Base-by-base conservation (phyloP, 495 filamentous ascomycete genomes). In the Neurospora sp. region DNA sequence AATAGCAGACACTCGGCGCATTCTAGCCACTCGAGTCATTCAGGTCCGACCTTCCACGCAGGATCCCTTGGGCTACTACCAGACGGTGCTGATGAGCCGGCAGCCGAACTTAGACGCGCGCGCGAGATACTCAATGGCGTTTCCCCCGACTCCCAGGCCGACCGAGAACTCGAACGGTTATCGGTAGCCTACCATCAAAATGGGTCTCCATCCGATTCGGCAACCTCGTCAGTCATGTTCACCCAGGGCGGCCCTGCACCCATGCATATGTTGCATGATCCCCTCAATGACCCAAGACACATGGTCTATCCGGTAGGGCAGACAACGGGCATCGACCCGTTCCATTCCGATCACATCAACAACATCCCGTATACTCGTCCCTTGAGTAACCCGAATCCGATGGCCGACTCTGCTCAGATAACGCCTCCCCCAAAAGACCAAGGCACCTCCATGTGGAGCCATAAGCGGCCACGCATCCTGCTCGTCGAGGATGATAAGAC, bases 401-500 rank as follows among this genome's bases (percentile, higher is more conserved):
- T 78, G 70, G 61, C 78, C 2, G 80, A 82, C 8, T 75, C 76
- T 3, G 46, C 74, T 6, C 77, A 79, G 46, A 75, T 77, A 11
- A 72, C 77, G 20, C 74, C 77, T 8, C 75, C 79, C 37, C 70
- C 75, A 27, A 81, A 80, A 68, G 81, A 83, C 31, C 78, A 80
- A 39, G 70, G 71, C 5, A 76, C 77, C 20, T 82, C 83, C 16
- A 68, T 69, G 81, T 98, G 94, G 94, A 83, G 85, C n/a, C 82
- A 90, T 22, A 89, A 91, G 74, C 90, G 91, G 74, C 96, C 96
- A 0, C 88, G 91, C 70, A 94, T 99, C 73, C 84, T 99, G 72
- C 87, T 99, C 59, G 96, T 99, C 41, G 96, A 99, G 80, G 96
- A 99, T 79, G 96, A 99, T 81, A 91, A 90, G 69, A 98, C 94